Evolutionary conservation across 805 yeast genomes (phyloP).

Genomic region (Phaffomyces opuntiae): DNA sequence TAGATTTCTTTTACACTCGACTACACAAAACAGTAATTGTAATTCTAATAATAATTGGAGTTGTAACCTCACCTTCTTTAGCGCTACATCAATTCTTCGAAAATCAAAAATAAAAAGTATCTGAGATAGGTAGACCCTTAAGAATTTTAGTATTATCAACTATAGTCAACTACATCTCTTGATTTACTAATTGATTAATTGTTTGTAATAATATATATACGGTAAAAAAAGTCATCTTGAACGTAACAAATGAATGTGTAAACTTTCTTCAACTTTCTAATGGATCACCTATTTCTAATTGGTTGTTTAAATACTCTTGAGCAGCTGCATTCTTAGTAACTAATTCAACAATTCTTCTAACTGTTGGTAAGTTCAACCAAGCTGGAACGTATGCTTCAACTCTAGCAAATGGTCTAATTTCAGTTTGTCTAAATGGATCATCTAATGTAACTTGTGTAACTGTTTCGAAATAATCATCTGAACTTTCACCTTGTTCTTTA

Average conservation of each 20-base stretch:
- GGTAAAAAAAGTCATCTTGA: not conserved
- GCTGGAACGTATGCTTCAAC: constrained; percentile 93
- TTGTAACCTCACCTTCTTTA: no score
- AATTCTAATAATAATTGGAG: no score
- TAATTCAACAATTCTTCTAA: constrained; percentile 82
- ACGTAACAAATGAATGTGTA: not conserved
- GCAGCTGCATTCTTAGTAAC: constrained; percentile 77
- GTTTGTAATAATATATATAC: not conserved
- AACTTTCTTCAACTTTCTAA: constrained; percentile 3
- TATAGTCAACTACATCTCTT: no score
- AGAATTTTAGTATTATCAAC: no score
- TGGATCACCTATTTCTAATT: constrained; percentile 16
- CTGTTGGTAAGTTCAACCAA: constrained; percentile 82
- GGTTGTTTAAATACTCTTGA: constrained; percentile 39
- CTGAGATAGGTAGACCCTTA: no score
- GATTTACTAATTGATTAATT: no score
- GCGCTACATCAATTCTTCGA: no score
- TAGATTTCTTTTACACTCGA: no score
- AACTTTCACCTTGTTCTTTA: constrained; percentile 47
- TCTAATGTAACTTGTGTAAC: constrained; percentile 69
- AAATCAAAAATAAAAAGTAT: no score
- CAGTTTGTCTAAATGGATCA: constrained; percentile 75
- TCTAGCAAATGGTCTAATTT: constrained; percentile 69
- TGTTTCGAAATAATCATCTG: constrained; percentile 63
- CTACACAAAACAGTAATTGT: no score